Percentiles rank a stretch among this genome's conserved stretches.
phyloP scores from a whole-genome alignment of 768 basidiomycete genomes.

The Phylloporus rhodoxanthus region DNA sequence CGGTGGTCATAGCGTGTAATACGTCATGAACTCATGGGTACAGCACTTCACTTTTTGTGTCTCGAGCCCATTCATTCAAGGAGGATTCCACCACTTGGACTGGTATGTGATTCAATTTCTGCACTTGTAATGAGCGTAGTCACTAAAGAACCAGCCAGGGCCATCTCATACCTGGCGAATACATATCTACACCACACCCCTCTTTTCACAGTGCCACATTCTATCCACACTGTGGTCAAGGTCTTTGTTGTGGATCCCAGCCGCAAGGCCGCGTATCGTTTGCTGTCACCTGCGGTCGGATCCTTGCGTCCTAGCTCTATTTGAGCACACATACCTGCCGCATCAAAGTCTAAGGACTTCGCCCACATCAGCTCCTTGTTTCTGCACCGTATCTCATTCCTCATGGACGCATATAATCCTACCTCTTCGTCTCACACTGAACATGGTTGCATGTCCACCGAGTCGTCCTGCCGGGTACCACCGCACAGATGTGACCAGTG shows the following conservation, averaged over 20 bases:
- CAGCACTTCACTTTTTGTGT: no score
- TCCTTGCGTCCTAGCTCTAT: neutral
- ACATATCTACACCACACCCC: no score
- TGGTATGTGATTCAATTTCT: no score
- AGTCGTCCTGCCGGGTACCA: neutral
- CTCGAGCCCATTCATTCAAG: no score
- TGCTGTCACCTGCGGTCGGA: neutral
- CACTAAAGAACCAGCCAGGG: no score
- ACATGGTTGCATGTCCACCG: neutral
- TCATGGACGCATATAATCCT: neutral
- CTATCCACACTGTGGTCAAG: neutral
- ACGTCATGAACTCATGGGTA: no score
- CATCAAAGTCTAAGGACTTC: neutral
- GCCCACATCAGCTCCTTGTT: neutral
- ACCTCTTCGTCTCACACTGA: neutral
- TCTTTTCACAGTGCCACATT: neutral
- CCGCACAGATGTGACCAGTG: neutral
- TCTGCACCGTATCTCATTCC: neutral
- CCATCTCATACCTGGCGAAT: no score
- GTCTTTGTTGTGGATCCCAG: neutral
- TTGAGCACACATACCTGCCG: neutral
- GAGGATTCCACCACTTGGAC: no score
- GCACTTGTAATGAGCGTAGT: no score
- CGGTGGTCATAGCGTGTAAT: no score
- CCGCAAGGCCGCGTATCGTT: neutral